Evolutionary conservation across 2,329 filamentous ascomycete species (phyloP).

Genomic region (Bimuria novae-zelandiae): DNA sequence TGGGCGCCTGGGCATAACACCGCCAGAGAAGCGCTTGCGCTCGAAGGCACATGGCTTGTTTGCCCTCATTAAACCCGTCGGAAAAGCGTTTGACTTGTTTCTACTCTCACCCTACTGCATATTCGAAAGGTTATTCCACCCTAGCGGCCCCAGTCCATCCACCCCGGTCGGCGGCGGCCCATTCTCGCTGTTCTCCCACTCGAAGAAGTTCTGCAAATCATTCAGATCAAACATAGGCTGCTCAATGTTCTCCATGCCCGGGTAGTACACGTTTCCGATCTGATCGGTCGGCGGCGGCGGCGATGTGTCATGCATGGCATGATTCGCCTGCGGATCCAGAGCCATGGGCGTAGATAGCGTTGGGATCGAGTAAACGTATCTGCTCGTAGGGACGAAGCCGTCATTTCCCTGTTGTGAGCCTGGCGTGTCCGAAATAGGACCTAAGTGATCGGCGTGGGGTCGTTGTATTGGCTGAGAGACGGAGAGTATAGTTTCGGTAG

Average conservation of each 20-base stretch:
- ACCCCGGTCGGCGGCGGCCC: constrained; percentile 32
- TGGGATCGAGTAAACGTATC: constrained; percentile 5
- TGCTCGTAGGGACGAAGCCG: neutral
- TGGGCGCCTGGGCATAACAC: too few relatives aligned
- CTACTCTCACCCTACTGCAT: constrained; percentile 3
- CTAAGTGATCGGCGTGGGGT: neutral
- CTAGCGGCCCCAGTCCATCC: constrained; percentile 35
- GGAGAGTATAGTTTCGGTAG: neutral
- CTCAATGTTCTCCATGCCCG: constrained; percentile 21
- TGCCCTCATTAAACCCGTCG: too few relatives aligned
- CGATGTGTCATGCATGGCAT: constrained; percentile 7
- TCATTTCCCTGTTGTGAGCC: neutral
- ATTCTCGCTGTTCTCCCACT: constrained; percentile 35
- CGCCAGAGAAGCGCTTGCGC: too few relatives aligned
- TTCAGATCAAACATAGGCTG: constrained; percentile 39
- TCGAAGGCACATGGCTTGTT: too few relatives aligned
- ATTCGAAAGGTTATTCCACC: constrained; percentile 25
- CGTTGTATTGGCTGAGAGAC: neutral
- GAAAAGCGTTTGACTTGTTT: too few relatives aligned
- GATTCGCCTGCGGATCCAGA: neutral
- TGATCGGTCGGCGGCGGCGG: constrained; percentile 16
- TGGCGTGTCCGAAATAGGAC: neutral
- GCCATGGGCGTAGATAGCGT: neutral
- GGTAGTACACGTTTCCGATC: constrained; percentile 16
- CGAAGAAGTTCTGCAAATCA: constrained; percentile 40